phyloP scores from a whole-genome alignment of 768 basidiomycete species.

The Scleroderma bovista region DNA sequence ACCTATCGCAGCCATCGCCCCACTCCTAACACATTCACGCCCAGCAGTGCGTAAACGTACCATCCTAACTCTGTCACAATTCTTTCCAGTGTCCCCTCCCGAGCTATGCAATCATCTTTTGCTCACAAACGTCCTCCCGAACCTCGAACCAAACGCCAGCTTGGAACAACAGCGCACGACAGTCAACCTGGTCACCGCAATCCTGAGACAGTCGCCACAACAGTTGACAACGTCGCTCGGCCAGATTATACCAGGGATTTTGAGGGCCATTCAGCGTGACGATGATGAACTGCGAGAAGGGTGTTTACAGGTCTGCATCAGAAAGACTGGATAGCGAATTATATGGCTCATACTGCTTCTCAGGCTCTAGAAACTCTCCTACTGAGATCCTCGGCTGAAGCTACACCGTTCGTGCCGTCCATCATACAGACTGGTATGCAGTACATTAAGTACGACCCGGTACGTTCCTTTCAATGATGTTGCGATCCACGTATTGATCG shows the following conservation, averaged over 20 bases:
- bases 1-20: conserved; percentile 64
- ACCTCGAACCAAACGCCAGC: conserved; percentile 44
- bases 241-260: conserved; percentile 63
- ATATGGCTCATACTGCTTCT: conserved; percentile 7
- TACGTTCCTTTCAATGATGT: conserved; percentile 23
- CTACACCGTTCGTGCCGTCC: conserved; percentile 60
- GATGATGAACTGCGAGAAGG: conserved; percentile 85
- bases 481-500: conserved; percentile 3
- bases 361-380: conserved; percentile 84
- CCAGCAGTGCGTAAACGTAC: conserved; percentile 91
- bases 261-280: conserved; percentile 63
- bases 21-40: conserved; percentile 66
- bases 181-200: conserved; percentile 72
- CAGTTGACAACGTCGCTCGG: conserved; percentile 57
- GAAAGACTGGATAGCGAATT: neutral
- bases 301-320: conserved; percentile 55
- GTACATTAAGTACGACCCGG: conserved; percentile 91
- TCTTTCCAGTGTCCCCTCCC: conserved; percentile 67
- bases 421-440: conserved; percentile 69
- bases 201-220: conserved; percentile 68
- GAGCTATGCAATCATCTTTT: conserved; percentile 60
- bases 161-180: conserved; percentile 73
- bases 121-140: conserved; percentile 52
- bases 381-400: conserved; percentile 78
- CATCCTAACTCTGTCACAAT: conserved; percentile 79